These are phyloP conservation scores for Eimeria brunetti DNA, from an alignment of 169 alveolate species.

Conservation along the genomic window DNA sequence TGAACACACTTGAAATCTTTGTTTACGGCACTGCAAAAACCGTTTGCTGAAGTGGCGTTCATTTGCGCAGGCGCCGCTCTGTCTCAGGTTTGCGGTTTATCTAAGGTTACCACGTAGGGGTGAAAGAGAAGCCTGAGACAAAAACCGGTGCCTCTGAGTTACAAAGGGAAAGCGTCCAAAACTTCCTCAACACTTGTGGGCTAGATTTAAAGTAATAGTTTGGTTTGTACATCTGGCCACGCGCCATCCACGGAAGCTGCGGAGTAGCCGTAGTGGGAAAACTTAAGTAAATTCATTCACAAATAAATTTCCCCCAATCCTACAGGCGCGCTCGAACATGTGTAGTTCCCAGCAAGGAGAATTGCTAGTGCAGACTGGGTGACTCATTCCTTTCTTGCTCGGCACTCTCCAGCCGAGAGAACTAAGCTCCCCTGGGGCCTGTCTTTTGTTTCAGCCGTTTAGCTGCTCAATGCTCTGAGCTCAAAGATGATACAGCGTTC, in stretches of 20 bases:
- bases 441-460: not conserved
- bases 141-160: not conserved
- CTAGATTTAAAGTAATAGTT: not conserved
- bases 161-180: not conserved
- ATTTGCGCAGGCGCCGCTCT: not conserved
- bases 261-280: not conserved
- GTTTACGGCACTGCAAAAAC: not conserved
- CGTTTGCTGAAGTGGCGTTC: not conserved
- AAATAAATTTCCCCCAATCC: not conserved
- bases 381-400: not conserved
- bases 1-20: not conserved
- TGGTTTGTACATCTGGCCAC: not conserved
- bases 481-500: not conserved
- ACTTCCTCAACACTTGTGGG: not conserved
- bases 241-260: not conserved
- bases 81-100: not conserved
- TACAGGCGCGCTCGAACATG: not conserved
- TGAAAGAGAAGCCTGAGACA: not conserved
- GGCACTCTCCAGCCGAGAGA: not conserved
- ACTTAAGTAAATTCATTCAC: not conserved
- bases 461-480: not conserved
- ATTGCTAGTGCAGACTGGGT: not conserved
- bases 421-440: not conserved
- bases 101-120: not conserved
- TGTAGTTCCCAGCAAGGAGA: not conserved